Evolutionary conservation across 306 rosid species (phyloP), one percentile per base, ranked within the genome.

Genomic region (Pachyrhizus erosus): DNA sequence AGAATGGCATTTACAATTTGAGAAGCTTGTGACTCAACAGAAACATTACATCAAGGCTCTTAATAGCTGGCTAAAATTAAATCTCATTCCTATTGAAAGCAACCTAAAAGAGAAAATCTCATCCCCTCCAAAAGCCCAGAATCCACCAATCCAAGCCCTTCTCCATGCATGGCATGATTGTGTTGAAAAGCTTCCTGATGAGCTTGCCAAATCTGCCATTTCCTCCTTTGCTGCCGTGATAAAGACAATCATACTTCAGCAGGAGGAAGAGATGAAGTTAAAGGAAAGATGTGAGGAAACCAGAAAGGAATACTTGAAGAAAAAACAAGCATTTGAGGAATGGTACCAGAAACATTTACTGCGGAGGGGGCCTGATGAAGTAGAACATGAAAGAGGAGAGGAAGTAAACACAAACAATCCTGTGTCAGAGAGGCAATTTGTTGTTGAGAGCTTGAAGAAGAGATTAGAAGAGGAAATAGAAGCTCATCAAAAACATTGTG

Each of bases 151-250:
- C 66, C 94, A 91, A 77, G 71, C 87, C 40, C 94, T 91, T 62
- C 93, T 93, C 67, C 83, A 73, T 23, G 79, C 86, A 0, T 93
- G 98, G 97, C 90, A 90, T 5, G 94, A 91, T 85, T 87, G 60
- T 76, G 86, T 93, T 6, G 98, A 91, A 77, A 93, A 93, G 91
- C 98, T 91, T 83, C 98, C 98, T 0, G 97, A 93, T 17, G 98
- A 93, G 75, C 87, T 89, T 15, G 91, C 93, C 18, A 93, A 91
- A 83, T 89, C 98, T 49, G 97, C 97, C 5, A 88, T 88, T 64
- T 52, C 90, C 49, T 93, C 98, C 54, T 93, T 93, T 66, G 91
- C 86, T 4, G 98, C 98, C 0, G 90, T 90, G 75, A 90, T 93
- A 52, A 89, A 90, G 86, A 88, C 90, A 14, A 93, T 93, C 57